Percentiles rank a stretch among this genome's conserved stretches.
phyloP scores from a whole-genome alignment of 495 filamentous ascomycete species.

The Talaromyces borbonicus region DNA sequence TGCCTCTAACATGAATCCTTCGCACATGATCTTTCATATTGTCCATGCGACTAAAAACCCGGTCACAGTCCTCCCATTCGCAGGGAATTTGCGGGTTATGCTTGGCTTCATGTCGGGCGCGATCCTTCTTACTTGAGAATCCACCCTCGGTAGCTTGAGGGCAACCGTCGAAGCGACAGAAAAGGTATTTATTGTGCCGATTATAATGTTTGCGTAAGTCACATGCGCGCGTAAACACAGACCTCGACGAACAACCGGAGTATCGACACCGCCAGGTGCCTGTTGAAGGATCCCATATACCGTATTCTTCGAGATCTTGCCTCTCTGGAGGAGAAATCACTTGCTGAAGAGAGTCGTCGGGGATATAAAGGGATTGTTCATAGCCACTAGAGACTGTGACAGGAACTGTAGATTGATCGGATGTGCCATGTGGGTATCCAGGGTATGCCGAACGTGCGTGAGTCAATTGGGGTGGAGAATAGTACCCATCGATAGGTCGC shows the following conservation, averaged over 20 bases:
- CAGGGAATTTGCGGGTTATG: slow-evolving; percentile 51
- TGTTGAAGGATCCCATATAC: slow-evolving; percentile 15
- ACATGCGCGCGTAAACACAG: slow-evolving; percentile 49
- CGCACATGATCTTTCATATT: slow-evolving; percentile 55
- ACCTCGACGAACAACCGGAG: slow-evolving; percentile 45
- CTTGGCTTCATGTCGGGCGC: slow-evolving; percentile 50
- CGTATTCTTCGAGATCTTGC: slow-evolving; percentile 7
- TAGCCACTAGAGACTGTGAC: too few relatives aligned
- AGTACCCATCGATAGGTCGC: not conserved
- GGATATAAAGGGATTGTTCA: not conserved
- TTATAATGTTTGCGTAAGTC: slow-evolving; percentile 58
- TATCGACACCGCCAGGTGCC: slow-evolving; percentile 49
- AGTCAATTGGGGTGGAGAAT: not conserved
- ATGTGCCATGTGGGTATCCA: not conserved
- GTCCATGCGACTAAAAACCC: slow-evolving; percentile 53
- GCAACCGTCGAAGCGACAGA: slow-evolving; percentile 53
- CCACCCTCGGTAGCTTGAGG: slow-evolving; percentile 45
- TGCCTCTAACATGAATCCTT: slow-evolving; percentile 30
- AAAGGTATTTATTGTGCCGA: slow-evolving; percentile 51
- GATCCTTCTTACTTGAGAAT: slow-evolving; percentile 57
- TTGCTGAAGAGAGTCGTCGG: not conserved
- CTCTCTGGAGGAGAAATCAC: not conserved
- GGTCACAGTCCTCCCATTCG: slow-evolving; percentile 46
- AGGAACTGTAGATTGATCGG: not conserved
- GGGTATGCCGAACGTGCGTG: not conserved